Evolutionary conservation across 768 basidiomycete species (phyloP), one percentile per base, ranked within the genome.

Genomic region (Cyclocybe aegerita): DNA sequence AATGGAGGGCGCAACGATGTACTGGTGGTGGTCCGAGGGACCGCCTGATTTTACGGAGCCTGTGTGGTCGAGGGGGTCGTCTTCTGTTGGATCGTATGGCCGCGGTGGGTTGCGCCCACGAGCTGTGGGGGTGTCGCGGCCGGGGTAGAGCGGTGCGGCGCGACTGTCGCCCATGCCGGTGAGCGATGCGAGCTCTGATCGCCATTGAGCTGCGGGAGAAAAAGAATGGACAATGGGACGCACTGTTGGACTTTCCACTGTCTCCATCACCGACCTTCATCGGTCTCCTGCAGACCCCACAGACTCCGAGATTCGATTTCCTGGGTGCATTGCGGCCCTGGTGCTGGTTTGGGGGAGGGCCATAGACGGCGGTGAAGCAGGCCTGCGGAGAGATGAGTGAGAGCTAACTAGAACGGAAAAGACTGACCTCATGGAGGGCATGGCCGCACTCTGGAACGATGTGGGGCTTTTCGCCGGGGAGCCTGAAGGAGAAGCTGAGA

Each of bases 371-470:
- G 11, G 86, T 90, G 67, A 98, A 98, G 69, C 97, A 99, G 11
- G 93, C 96, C 90, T 96, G 50, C 49, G 33, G 43, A 50, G 14
- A 43, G 33, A 36, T 37, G 34, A 46, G 55, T 30, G 46, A 51
- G 48, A 48, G 48, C 32, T 33, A 51, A 43, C 16, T 59, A 15
- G 44, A 42, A 52, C 46, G 8, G 49, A 37, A 62, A 50, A 35
- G 31, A 65, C 74, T 56, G 49, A 88, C 93, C 76, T 94, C 88
- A 71, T 98, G 97, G n/a, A 99, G 82, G 33, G 93, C 88, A 73
- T 99, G 97, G 34, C 97, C 95, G 59, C 97, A 99, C 65, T 95
- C 92, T 30, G 97, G 96, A 40, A 97, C 89, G 55, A 99, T 88
- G 65, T 98, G 95, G 7, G 96, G 93, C 65, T 95, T 98, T 75